Evolutionary conservation across 768 basidiomycete genomes (phyloP).

Genomic region (Tremella fuciformis): DNA sequence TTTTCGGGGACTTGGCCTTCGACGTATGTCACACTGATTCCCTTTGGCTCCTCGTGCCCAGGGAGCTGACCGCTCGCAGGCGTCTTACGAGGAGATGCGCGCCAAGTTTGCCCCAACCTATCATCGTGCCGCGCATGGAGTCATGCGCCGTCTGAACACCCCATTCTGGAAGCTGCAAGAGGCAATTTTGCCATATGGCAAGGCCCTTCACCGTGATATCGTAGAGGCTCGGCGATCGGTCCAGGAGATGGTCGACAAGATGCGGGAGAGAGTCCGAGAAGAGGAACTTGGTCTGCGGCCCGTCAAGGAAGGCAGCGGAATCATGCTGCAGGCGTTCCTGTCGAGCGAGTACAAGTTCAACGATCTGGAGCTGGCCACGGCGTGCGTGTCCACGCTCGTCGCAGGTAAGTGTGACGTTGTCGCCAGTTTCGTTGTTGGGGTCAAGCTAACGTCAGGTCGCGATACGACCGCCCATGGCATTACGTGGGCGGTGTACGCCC

Average conservation of each 20-base stretch:
- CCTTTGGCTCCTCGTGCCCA: background rate
- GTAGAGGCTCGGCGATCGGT: background rate
- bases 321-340: background rate
- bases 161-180: background rate
- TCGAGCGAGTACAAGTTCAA: background rate
- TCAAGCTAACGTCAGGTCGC: constrained; percentile 16
- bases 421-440: background rate
- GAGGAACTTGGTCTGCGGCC: constrained; percentile 11
- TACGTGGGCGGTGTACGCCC: constrained; percentile 30
- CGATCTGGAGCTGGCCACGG: constrained; percentile 15
- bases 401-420: constrained; percentile 27
- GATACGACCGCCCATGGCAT: constrained; percentile 40
- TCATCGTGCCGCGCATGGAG: constrained; percentile 10
- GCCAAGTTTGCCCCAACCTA: constrained; percentile 16
- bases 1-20: constrained; percentile 38
- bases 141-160: background rate
- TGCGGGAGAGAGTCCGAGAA: constrained; percentile 15
- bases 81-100: constrained; percentile 9
- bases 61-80: constrained; percentile 1
- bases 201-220: constrained; percentile 3
- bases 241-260: constrained; percentile 15
- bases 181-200: constrained; percentile 6
- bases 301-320: background rate
- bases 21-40: constrained; percentile 23
- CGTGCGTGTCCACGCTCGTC: constrained; percentile 29